A percentile compares a stretch with the other conserved stretches of the same genome.
Evolutionary conservation across 257 asterid species (phyloP).

Genomic region (Solanum appendiculatum): DNA sequence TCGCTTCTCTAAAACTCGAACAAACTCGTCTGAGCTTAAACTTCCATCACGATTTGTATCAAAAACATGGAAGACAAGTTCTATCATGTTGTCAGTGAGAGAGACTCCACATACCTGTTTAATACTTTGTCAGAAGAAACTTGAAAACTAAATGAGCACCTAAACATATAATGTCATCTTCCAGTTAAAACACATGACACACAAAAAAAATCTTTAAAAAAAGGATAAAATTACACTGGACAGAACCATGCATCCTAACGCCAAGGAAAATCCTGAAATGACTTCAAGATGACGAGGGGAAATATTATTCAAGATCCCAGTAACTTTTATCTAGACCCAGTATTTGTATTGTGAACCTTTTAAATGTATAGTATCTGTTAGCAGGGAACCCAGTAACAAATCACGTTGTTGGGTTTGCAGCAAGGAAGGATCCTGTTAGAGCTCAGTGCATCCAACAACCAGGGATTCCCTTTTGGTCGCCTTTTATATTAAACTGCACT

Average conservation of each 20-base stretch:
- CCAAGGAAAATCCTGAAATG: background rate
- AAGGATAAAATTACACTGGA: background rate
- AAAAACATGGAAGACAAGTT: slow-evolving; percentile 63
- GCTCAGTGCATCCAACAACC: background rate
- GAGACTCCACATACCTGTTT: slow-evolving; percentile 64
- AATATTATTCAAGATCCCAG: background rate
- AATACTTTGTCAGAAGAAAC: background rate
- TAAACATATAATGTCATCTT: background rate
- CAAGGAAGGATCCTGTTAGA: background rate
- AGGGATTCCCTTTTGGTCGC: background rate
- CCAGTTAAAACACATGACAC: background rate
- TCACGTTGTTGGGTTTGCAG: background rate
- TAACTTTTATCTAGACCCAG: background rate
- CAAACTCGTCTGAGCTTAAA: slow-evolving; percentile 59
- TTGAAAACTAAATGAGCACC: background rate
- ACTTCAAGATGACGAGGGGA: background rate
- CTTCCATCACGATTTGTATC: slow-evolving; percentile 63
- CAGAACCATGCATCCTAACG: background rate
- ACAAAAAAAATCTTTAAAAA: background rate
- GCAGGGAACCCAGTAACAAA: background rate
- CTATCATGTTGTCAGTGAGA: slow-evolving; percentile 54
- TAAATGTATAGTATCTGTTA: background rate
- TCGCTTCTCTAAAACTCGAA: slow-evolving; percentile 66
- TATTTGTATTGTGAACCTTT: background rate
- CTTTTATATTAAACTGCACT: background rate